Conservation (phyloP, 2,329 filamentous ascomycete species). For the Periconia sp. region DNA sequence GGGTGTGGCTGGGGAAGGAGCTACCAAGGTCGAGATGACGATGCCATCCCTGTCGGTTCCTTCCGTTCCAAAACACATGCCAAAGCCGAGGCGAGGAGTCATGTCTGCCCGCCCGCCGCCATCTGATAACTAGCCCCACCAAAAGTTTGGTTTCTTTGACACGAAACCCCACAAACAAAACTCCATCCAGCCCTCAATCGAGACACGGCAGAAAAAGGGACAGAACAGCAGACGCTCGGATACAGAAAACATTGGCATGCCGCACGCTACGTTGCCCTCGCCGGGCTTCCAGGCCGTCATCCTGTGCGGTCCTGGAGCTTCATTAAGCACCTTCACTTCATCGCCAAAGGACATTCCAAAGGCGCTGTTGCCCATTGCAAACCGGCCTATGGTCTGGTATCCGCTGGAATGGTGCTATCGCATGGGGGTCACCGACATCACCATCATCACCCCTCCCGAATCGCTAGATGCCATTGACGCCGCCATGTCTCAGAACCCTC, state of each 20-base stretch:
- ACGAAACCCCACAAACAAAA: background rate
- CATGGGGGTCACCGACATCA: constrained; percentile 69
- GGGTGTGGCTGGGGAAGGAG: constrained; percentile 13
- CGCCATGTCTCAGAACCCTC: constrained; percentile 75
- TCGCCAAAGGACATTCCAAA: constrained; percentile 80
- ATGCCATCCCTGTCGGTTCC: constrained; percentile 3
- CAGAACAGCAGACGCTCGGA: background rate
- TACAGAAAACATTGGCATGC: constrained; percentile 55
- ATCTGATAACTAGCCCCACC: background rate
- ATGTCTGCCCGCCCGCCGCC: background rate
- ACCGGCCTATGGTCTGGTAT: constrained; percentile 89
- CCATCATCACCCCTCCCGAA: constrained; percentile 59
- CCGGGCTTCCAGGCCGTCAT: constrained; percentile 82
- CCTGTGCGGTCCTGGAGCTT: constrained; percentile 79
- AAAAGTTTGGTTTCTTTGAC: background rate
- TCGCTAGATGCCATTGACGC: constrained; percentile 67
- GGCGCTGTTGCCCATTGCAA: constrained; percentile 78
- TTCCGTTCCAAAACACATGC: background rate
- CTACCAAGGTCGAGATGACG: background rate
- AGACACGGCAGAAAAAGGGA: background rate
- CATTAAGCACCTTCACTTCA: constrained; percentile 79
- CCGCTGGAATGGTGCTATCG: constrained; percentile 83
- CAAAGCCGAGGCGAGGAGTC: constrained; percentile 8
- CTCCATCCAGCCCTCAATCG: background rate
- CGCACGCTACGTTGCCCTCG: constrained; percentile 73